Percentiles rank a stretch among this genome's conserved stretches.
phyloP scores from a whole-genome alignment of 306 rosid species.

The Prinsepia uniflora region DNA sequence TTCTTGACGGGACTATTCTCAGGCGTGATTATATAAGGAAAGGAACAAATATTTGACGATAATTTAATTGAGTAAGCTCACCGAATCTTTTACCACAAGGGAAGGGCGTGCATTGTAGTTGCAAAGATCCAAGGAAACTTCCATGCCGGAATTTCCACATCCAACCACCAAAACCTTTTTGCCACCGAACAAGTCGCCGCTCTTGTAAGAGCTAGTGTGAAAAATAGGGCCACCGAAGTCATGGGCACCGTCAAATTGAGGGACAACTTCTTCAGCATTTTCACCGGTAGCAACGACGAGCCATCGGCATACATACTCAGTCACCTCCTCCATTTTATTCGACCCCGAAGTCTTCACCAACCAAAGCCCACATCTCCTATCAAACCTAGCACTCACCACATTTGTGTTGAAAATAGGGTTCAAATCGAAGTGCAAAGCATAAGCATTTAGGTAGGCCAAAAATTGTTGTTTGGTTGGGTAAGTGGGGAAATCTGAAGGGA shows the following conservation, averaged over 20 bases:
- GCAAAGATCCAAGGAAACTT: constrained; percentile 84
- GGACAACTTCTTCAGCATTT: constrained; percentile 64
- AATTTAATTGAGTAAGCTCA: constrained; percentile 29
- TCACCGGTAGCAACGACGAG: constrained; percentile 89
- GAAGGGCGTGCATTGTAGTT: constrained; percentile 72
- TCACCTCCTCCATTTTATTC: constrained; percentile 19
- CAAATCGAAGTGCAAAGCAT: constrained; percentile 52
- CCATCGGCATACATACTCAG: constrained; percentile 57
- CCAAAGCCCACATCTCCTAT: constrained; percentile 43
- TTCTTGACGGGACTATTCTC: background rate
- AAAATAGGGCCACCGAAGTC: constrained; percentile 54
- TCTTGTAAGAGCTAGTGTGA: constrained; percentile 73
- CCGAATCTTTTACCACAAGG: constrained; percentile 77
- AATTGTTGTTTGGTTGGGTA: constrained; percentile 88
- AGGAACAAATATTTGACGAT: background rate
- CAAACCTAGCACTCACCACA: constrained; percentile 59
- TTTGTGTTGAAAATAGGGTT: constrained; percentile 45
- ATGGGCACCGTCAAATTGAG: constrained; percentile 58
- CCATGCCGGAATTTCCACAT: constrained; percentile 98
- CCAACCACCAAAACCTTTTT: constrained; percentile 87
- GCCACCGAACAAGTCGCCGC: constrained; percentile 58
- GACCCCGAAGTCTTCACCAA: constrained; percentile 39
- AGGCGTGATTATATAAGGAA: background rate
- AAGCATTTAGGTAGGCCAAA: constrained; percentile 46
- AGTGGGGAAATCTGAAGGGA: constrained; percentile 67